These are phyloP conservation scores for Stemphylium lycopersici DNA, from an alignment of 2,329 filamentous ascomycete species.

Conservation along the genomic window DNA sequence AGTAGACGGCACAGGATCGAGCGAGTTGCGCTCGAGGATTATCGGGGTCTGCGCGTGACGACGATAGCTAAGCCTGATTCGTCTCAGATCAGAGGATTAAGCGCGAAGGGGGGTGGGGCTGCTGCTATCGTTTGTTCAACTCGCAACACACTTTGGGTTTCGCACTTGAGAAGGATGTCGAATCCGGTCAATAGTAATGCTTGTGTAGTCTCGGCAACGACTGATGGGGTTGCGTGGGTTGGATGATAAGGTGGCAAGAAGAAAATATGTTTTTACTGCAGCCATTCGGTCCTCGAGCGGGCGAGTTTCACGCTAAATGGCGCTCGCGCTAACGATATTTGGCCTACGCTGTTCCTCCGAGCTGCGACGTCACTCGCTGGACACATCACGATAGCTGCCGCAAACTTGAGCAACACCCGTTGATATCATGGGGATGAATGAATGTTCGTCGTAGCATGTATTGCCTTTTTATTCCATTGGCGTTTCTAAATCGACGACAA, in stretches of 20 bases:
- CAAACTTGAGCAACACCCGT: no score
- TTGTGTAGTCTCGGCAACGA: slow-evolving; percentile 4
- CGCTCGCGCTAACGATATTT: slow-evolving; percentile 17
- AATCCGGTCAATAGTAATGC: not conserved
- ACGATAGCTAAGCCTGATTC: slow-evolving; percentile 9
- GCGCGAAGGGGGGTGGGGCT: slow-evolving; percentile 8
- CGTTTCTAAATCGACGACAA: no score
- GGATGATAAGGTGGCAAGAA: slow-evolving; percentile 18
- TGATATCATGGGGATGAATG: no score
- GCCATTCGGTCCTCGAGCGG: not conserved
- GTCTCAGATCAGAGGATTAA: slow-evolving; percentile 3
- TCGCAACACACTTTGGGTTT: not conserved
- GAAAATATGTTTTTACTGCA: slow-evolving; percentile 10
- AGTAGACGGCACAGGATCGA: slow-evolving; percentile 1
- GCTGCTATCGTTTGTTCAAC: slow-evolving; percentile 1
- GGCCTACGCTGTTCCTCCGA: not conserved
- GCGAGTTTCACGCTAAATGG: slow-evolving; percentile 16
- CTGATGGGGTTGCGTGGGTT: slow-evolving; percentile 1
- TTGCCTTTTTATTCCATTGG: no score
- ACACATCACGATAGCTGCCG: not conserved
- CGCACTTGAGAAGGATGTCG: not conserved
- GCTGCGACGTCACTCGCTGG: slow-evolving; percentile 5
- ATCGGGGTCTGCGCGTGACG: not conserved
- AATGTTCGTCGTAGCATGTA: no score
- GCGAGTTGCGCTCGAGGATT: slow-evolving; percentile 6